Percentiles rank a stretch among this genome's conserved stretches.
Evolutionary conservation across 257 asterid genomes (phyloP).

Genomic region (Sherardia arvensis): DNA sequence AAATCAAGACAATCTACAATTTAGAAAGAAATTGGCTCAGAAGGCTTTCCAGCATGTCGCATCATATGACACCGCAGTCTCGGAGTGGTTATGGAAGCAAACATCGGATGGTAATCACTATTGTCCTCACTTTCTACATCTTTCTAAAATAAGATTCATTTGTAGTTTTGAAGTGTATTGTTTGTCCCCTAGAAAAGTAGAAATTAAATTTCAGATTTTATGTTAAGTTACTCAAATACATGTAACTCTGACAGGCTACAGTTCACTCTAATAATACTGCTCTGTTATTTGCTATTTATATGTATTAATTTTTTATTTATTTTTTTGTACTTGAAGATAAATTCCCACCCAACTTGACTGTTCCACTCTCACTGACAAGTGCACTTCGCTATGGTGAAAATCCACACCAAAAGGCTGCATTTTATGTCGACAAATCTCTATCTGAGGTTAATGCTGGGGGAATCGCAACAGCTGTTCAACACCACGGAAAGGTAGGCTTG

Average conservation of each 20-base stretch:
- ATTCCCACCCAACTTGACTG: slow-evolving; percentile 69
- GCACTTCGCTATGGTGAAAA: slow-evolving; percentile 95
- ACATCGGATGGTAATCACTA: slow-evolving; percentile 55
- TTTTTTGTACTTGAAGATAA: slow-evolving; percentile 32
- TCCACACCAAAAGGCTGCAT: slow-evolving; percentile 96
- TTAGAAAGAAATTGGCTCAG: slow-evolving; percentile 76
- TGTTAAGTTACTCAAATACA: neutral
- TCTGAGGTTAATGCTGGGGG: slow-evolving; percentile 94
- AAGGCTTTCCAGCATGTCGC: slow-evolving; percentile 96
- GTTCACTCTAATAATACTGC: neutral
- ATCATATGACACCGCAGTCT: slow-evolving; percentile 97
- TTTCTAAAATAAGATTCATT: neutral
- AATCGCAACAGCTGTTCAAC: slow-evolving; percentile 81
- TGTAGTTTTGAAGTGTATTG: neutral
- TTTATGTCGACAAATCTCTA: slow-evolving; percentile 85
- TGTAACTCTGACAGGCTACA: slow-evolving; percentile 2
- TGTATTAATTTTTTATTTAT: too few relatives aligned
- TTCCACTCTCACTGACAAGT: slow-evolving; percentile 71
- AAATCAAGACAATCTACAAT: slow-evolving; percentile 48
- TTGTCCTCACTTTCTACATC: slow-evolving; percentile 3
- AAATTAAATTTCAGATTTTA: neutral
- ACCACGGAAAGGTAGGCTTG: slow-evolving; percentile 78
- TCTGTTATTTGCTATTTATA: neutral
- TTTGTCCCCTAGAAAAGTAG: neutral
- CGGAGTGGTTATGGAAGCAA: slow-evolving; percentile 98